phyloP scores from a whole-genome alignment of 148 eudicot species.

The Rhododendron vialii region DNA sequence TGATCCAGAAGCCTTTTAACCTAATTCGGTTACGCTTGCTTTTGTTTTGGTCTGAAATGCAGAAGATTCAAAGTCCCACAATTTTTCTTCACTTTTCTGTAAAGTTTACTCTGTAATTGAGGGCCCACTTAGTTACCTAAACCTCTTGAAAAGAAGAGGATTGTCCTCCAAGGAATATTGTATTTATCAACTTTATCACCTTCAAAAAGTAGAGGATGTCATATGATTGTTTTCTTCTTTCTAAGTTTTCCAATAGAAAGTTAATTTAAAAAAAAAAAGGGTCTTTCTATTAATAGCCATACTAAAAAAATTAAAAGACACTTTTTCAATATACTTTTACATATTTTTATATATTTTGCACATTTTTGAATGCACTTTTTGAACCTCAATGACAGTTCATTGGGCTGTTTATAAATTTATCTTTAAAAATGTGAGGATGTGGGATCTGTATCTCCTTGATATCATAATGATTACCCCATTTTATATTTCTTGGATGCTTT shows the following conservation, averaged over 20 bases:
- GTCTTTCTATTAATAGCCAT: too few species aligned
- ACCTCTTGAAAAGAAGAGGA: conserved; percentile 1
- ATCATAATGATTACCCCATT: background rate
- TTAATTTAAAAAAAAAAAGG: too few species aligned
- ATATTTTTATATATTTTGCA: too few species aligned
- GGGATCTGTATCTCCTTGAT: background rate
- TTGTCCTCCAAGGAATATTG: conserved; percentile 10
- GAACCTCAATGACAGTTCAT: too few species aligned
- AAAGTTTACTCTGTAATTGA: background rate
- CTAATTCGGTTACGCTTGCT: conserved; percentile 10
- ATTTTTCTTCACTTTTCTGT: background rate
- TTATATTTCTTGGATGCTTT: background rate
- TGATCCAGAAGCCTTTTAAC: conserved; percentile 11
- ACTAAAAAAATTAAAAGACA: too few species aligned
- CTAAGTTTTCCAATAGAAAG: background rate
- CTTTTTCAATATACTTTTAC: too few species aligned
- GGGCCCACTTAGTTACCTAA: conserved; percentile 12
- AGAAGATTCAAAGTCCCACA: conserved; percentile 14
- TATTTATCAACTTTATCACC: conserved; percentile 2
- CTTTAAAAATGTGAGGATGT: background rate
- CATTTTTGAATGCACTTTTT: too few species aligned
- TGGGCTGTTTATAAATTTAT: background rate
- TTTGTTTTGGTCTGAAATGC: conserved; percentile 3
- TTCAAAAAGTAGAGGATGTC: conserved; percentile 1
- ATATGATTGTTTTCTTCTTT: background rate